Evolutionary conservation across 2,329 filamentous ascomycete genomes (phyloP).

Genomic region (Fusarium cyanostomum): DNA sequence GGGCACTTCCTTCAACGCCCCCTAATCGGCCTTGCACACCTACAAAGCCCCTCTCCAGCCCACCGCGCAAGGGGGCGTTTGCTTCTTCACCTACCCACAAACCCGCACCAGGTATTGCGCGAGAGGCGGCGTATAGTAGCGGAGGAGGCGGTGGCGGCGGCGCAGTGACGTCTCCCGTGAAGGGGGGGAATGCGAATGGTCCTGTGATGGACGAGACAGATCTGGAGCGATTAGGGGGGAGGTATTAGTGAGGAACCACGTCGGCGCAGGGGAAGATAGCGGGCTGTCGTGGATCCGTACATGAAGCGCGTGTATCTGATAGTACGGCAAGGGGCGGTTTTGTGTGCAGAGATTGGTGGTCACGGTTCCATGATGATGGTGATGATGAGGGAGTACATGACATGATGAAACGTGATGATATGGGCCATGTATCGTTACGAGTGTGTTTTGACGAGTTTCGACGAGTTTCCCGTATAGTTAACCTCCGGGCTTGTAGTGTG

Average conservation of each 20-base stretch:
- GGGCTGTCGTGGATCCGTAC: neutral
- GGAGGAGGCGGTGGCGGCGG: constrained; percentile 48
- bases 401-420: constrained; percentile 3
- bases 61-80: constrained; percentile 9
- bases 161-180: constrained; percentile 12
- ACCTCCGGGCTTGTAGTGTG: neutral
- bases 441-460: constrained; percentile 9
- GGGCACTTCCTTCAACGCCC: constrained; percentile 49
- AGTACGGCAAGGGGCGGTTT: neutral
- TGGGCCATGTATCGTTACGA: neutral
- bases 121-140: constrained; percentile 41
- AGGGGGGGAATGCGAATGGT: constrained; percentile 5
- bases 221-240: constrained; percentile 43
- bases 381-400: constrained; percentile 4
- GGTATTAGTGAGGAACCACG: constrained; percentile 25
- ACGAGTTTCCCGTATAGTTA: constrained; percentile 5
- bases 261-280: neutral
- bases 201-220: constrained; percentile 37
- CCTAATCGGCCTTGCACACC: constrained; percentile 24
- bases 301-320: neutral
- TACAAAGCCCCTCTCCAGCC: constrained; percentile 15
- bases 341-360: neutral
- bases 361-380: neutral
- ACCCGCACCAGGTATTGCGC: constrained; percentile 24
- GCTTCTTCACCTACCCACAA: constrained; percentile 17